Conservation (phyloP, 2,329 filamentous ascomycete species). For the Pezicula radicicola region DNA sequence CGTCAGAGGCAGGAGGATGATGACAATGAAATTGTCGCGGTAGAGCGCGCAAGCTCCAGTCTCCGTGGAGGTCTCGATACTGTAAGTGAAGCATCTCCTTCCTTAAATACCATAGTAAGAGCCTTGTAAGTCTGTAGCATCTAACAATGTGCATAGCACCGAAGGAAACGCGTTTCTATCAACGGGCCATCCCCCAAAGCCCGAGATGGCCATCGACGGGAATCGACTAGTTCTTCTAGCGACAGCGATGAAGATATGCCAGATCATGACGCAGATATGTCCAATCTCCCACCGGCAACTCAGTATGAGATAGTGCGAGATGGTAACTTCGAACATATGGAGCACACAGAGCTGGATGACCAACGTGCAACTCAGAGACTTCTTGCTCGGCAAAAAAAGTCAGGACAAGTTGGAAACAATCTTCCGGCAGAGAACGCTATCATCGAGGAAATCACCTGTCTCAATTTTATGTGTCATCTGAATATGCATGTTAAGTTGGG, state of each 20-base stretch:
- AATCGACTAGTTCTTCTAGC: constrained; percentile 9
- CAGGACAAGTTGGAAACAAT: constrained; percentile 57
- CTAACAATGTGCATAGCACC: constrained; percentile 25
- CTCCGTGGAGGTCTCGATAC: constrained; percentile 20
- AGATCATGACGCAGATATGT: constrained; percentile 12
- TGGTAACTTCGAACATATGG: constrained; percentile 54
- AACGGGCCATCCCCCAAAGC: constrained; percentile 14
- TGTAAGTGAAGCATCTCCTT: constrained; percentile 2
- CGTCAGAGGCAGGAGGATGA: constrained; percentile 31
- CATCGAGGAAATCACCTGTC: constrained; percentile 80
- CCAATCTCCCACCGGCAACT: constrained; percentile 37
- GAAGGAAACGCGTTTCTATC: constrained; percentile 38
- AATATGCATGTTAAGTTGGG: constrained; percentile 81
- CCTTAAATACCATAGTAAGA: not conserved
- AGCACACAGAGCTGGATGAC: constrained; percentile 57
- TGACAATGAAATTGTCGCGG: constrained; percentile 29
- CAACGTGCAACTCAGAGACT: constrained; percentile 63
- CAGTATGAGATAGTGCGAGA: constrained; percentile 63
- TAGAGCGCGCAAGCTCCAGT: constrained; percentile 24
- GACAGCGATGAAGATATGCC: constrained; percentile 23
- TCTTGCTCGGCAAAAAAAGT: constrained; percentile 34
- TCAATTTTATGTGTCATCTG: constrained; percentile 96
- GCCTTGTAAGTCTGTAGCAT: not conserved
- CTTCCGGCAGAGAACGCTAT: constrained; percentile 79
- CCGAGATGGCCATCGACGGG: constrained; percentile 10